These are phyloP conservation scores for Penicillium canariense DNA, from an alignment of 495 filamentous ascomycete species.

Conservation along the genomic window DNA sequence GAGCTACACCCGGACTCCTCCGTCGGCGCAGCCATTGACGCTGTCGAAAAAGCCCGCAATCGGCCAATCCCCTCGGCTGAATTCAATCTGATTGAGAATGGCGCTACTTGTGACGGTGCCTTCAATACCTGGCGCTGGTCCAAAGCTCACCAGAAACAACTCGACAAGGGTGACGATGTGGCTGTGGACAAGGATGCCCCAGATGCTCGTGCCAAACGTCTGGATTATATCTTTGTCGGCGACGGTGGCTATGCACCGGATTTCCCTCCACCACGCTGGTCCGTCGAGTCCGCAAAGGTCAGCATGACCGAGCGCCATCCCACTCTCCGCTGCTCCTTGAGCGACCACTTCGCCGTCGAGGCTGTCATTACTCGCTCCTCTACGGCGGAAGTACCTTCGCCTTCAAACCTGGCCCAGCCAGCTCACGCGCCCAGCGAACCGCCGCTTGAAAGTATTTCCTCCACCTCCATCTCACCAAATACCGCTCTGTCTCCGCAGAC, in stretches of 20 bases:
- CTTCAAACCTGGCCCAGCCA: background rate
- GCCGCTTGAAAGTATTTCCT: constrained; percentile 16
- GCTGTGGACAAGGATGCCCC: constrained; percentile 54
- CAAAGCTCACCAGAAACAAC: constrained; percentile 55
- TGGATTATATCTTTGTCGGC: constrained; percentile 92
- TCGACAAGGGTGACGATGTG: constrained; percentile 58
- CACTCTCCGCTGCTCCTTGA: constrained; percentile 74
- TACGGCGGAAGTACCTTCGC: background rate
- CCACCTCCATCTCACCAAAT: constrained; percentile 25
- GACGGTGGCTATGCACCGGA: constrained; percentile 36
- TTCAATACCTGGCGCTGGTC: constrained; percentile 95
- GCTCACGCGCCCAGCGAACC: constrained; percentile 7
- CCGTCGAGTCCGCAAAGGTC: constrained; percentile 63
- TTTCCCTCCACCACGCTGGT: constrained; percentile 52
- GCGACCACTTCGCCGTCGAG: constrained; percentile 85
- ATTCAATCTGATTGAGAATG: constrained; percentile 75
- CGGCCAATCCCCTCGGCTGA: constrained; percentile 62
- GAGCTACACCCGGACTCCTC: constrained; percentile 77
- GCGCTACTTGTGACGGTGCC: constrained; percentile 79
- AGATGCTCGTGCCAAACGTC: constrained; percentile 74
- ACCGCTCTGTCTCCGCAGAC: constrained; percentile 46
- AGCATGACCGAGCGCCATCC: constrained; percentile 85
- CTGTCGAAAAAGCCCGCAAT: constrained; percentile 52
- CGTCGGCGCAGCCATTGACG: constrained; percentile 64
- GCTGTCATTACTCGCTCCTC: constrained; percentile 38